Evolutionary conservation across 257 asterid genomes (phyloP), one percentile per base, ranked within the genome.

Genomic region (Osmanthus fragrans): DNA sequence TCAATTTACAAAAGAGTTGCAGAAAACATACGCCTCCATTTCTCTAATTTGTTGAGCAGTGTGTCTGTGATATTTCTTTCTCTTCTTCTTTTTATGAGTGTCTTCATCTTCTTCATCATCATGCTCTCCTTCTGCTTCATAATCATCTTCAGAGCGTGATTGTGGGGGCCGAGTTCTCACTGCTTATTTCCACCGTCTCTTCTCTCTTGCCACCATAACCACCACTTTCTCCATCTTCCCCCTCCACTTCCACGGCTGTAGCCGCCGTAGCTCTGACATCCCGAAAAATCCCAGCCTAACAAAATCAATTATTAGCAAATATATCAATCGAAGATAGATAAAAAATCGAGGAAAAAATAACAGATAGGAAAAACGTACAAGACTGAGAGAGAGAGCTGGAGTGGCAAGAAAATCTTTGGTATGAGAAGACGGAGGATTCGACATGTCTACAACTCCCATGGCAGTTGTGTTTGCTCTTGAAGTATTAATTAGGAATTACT

Each of bases 21-120:
- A 27, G 9, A 34, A 42, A 7, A 84, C 92, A 34, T 87, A 95
- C 99, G 96, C 86, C 29, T 95, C 99, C 98, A 95, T 89, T 67
- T 88, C 91, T 75, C 85, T 81, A 30, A 95, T 95, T 65, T 95
- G 99, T 32, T 86, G 85, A 0, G 92, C 86, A 2, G 96, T 90
- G 82, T 95, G 99, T 70, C 99, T 80, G 85, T 91, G 97, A 82
- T 88, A 90, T 72, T 89, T 94, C 78, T 89, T 92, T 73, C 96
- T 86, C 82, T 93, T 94, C 84, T 88, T 94, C 82, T 77, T 89
- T 77, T 84, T 89, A 1, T 58, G 77, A 16, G 80, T 86, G 13
- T 80, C 76, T 16, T 77, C 80, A 25, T 83, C 85, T 0, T 87
- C 88, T 0, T 78, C 85, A 0, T 86, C 89, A 0, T 72, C 87